Conservation (phyloP, 441 rosid species). For the Pelargonium cotyledonis region DNA sequence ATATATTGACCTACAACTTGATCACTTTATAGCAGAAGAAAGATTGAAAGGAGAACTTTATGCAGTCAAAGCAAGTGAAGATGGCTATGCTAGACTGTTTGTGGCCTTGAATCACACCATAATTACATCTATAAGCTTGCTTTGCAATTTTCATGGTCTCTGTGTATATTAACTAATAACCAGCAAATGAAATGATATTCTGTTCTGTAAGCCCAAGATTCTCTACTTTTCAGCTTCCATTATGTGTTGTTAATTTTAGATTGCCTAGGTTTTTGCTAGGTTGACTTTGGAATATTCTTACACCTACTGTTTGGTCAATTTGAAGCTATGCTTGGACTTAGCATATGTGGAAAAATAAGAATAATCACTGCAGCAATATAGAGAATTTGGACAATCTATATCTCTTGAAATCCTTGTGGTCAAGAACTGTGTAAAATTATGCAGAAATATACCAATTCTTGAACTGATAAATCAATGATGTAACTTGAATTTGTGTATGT, state of each 20-base stretch:
- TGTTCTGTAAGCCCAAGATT: neutral
- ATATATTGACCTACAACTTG: constrained; percentile 6
- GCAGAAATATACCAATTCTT: no score
- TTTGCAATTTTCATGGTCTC: neutral
- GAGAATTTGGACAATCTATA: no score
- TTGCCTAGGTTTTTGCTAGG: neutral
- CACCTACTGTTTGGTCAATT: neutral
- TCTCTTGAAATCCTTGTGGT: no score
- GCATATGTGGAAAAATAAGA: no score
- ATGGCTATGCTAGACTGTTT: neutral
- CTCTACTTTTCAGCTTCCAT: constrained; percentile 2
- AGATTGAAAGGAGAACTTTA: neutral
- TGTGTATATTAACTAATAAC: neutral
- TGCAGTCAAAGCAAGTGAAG: constrained; percentile 15
- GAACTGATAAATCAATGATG: no score
- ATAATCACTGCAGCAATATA: no score
- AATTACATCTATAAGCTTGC: constrained; percentile 10
- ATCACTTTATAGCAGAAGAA: no score
- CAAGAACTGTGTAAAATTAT: no score
- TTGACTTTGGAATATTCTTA: constrained; percentile 1
- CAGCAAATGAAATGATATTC: neutral
- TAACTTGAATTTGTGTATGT: no score
- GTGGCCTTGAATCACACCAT: constrained; percentile 16
- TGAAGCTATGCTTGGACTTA: no score
- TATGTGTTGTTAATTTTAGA: neutral